These are phyloP conservation scores for Nemania sp. DNA, from an alignment of 2,329 filamentous ascomycete genomes.

Conservation along the genomic window DNA sequence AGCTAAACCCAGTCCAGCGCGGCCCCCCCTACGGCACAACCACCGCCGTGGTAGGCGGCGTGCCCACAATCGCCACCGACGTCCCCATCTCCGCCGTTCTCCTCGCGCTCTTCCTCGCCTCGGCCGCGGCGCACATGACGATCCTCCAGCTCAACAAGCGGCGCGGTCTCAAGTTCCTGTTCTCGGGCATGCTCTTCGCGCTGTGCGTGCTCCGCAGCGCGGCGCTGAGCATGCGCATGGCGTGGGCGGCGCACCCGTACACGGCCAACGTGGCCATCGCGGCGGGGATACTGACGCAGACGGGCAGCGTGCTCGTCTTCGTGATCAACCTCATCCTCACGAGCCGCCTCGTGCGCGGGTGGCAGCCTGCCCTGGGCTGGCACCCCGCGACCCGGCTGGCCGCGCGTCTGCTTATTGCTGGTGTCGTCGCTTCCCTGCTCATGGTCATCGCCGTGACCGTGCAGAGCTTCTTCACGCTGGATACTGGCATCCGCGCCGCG, in stretches of 20 bases:
- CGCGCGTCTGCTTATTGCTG: slow-evolving; percentile 70
- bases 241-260: slow-evolving; percentile 60
- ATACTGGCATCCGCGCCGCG: slow-evolving; percentile 59
- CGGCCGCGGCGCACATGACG: slow-evolving; percentile 44
- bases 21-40: slow-evolving; percentile 41
- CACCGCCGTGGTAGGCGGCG: slow-evolving; percentile 45
- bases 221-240: slow-evolving; percentile 65
- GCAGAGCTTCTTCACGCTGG: slow-evolving; percentile 75
- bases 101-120: slow-evolving; percentile 43
- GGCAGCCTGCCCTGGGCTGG: slow-evolving; percentile 80
- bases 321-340: slow-evolving; percentile 82
- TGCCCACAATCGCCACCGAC: slow-evolving; percentile 41
- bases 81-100: slow-evolving; percentile 44
- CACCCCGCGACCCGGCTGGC: slow-evolving; percentile 59
- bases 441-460: slow-evolving; percentile 75
- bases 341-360: slow-evolving; percentile 79
- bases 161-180: slow-evolving; percentile 68
- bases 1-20: slow-evolving; percentile 18
- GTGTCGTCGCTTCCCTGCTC: slow-evolving; percentile 70
- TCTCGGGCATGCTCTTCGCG: slow-evolving; percentile 68
- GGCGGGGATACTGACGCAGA: slow-evolving; percentile 76
- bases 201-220: slow-evolving; percentile 68
- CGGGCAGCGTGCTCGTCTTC: slow-evolving; percentile 80
- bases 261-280: slow-evolving; percentile 64
- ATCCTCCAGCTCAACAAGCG: slow-evolving; percentile 60